These are phyloP conservation scores for Laburnicola sp. DNA, from an alignment of 2,329 filamentous ascomycete species.

Conservation along the genomic window DNA sequence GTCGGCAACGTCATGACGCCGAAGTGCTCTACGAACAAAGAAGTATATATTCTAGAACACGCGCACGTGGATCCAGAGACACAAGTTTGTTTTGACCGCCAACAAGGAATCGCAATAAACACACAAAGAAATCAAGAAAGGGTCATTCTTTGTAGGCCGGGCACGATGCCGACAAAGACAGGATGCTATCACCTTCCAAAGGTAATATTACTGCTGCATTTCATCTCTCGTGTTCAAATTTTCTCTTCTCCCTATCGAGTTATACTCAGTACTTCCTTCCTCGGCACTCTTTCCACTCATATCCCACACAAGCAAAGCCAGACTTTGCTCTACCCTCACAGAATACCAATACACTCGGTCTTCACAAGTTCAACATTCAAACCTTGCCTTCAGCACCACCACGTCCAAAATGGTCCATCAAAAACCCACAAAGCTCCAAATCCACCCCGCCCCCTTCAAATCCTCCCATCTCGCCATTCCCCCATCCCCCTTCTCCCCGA, in stretches of 20 bases:
- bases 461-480: slow-evolving; percentile 50
- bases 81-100: neutral
- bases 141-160: neutral
- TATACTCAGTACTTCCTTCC: neutral
- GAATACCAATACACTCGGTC: neutral
- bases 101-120: slow-evolving; percentile 4
- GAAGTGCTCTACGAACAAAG: slow-evolving; percentile 5
- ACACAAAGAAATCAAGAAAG: neutral
- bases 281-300: neutral
- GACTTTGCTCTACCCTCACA: neutral
- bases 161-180: neutral
- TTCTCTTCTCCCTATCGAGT: neutral
- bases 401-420: slow-evolving; percentile 8
- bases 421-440: slow-evolving; percentile 22
- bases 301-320: neutral
- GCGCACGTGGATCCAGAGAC: neutral
- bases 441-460: slow-evolving; percentile 48
- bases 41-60: slow-evolving; percentile 2
- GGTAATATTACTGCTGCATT: too few relatives aligned
- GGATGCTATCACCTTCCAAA: neutral
- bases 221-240: neutral
- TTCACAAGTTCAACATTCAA: too few relatives aligned
- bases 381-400: neutral
- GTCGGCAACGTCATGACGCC: neutral
- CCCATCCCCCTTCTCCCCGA: slow-evolving; percentile 50